Conservation (phyloP, 768 basidiomycete species). For the Tulasnella sp. region DNA sequence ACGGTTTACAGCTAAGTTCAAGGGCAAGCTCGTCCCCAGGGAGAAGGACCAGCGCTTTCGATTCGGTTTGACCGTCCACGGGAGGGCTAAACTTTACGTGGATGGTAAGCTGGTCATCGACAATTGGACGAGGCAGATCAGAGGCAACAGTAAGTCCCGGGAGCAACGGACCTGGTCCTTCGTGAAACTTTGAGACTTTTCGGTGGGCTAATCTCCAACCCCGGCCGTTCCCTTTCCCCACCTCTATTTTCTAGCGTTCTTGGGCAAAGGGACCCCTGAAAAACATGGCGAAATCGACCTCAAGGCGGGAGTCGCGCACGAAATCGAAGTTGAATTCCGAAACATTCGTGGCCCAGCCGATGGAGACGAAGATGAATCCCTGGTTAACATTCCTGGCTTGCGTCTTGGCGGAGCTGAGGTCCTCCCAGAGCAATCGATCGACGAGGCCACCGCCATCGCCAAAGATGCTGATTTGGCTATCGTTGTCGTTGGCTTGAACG, state of each 20-base stretch:
- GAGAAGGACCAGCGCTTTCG: slow-evolving; percentile 36
- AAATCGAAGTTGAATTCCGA: slow-evolving; percentile 59
- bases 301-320: slow-evolving; percentile 45
- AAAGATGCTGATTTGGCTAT: slow-evolving; percentile 32
- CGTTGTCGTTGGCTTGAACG: slow-evolving; percentile 33
- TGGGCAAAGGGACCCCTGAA: slow-evolving; percentile 58
- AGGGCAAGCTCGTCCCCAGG: slow-evolving; percentile 47
- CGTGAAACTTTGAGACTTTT: background rate
- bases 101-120: slow-evolving; percentile 49
- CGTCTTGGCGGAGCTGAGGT: slow-evolving; percentile 32
- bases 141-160: slow-evolving; percentile 48
- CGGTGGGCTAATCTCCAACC: slow-evolving; percentile 35
- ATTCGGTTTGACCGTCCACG: slow-evolving; percentile 37
- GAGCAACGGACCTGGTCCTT: too few relatives aligned
- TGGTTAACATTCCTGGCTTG: slow-evolving; percentile 25
- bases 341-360: slow-evolving; percentile 49
- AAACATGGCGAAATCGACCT: slow-evolving; percentile 54
- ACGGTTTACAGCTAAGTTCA: slow-evolving; percentile 55
- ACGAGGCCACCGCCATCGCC: slow-evolving; percentile 32
- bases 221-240: slow-evolving; percentile 51
- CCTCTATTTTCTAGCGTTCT: slow-evolving; percentile 43
- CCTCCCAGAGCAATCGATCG: slow-evolving; percentile 30
- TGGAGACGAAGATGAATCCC: slow-evolving; percentile 17
- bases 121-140: slow-evolving; percentile 72
- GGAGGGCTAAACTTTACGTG: slow-evolving; percentile 56